These are phyloP conservation scores for Hyaloperonospora brassicae DNA, from an alignment of 352 stramenopile genomes.

Conservation along the genomic window DNA sequence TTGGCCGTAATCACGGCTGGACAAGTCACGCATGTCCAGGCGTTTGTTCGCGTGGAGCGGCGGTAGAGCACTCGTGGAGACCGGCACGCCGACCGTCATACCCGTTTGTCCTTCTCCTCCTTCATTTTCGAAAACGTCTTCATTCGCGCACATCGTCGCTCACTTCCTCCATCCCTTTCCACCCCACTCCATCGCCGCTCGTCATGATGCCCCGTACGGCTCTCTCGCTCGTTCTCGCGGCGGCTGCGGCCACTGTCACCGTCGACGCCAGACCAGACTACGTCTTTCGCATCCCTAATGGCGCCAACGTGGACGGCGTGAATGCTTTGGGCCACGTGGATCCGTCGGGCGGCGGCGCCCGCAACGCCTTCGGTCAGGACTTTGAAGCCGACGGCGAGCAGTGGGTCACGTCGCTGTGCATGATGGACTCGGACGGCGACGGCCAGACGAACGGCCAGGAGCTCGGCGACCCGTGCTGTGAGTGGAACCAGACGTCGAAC, in stretches of 20 bases:
- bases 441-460: constrained; percentile 80
- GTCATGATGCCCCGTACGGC: constrained; percentile 11
- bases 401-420: constrained; percentile 48
- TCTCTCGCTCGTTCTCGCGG: constrained; percentile 15
- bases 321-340: constrained; percentile 32
- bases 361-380: constrained; percentile 23
- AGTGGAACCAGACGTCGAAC: constrained; percentile 35
- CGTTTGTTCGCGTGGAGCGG: too few relatives aligned
- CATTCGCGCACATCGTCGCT: too few relatives aligned
- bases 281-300: constrained; percentile 26
- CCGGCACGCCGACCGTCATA: too few relatives aligned
- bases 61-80: too few relatives aligned
- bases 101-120: too few relatives aligned
- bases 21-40: too few relatives aligned
- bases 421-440: constrained; percentile 71
- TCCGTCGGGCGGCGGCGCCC: constrained; percentile 19
- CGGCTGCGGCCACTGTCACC: constrained; percentile 2
- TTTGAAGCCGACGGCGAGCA: constrained; percentile 4
- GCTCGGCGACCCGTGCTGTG: constrained; percentile 75
- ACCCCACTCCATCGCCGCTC: background rate
- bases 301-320: constrained; percentile 24
- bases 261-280: constrained; percentile 22
- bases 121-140: too few relatives aligned
- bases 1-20: too few relatives aligned
- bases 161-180: too few relatives aligned